Conservation (phyloP, 306 rosid species). For the Dalbergia oliveri region DNA sequence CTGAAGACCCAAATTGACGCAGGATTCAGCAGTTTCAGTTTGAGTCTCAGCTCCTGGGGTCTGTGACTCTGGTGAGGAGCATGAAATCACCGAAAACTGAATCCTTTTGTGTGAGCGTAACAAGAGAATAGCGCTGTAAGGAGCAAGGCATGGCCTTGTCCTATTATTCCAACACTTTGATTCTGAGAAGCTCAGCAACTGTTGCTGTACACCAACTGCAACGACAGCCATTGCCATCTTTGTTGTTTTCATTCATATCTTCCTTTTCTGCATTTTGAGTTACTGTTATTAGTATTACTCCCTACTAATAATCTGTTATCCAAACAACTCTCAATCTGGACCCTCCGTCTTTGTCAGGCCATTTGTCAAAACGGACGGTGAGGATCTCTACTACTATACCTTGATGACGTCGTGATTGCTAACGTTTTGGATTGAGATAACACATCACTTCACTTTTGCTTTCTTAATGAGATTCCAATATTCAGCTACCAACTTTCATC, state of each 20-base stretch:
- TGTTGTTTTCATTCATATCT: constrained; percentile 13
- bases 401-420: no score
- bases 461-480: background rate
- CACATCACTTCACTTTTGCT: no score
- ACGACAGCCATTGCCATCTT: constrained; percentile 67
- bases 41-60: constrained; percentile 67
- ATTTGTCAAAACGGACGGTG: constrained; percentile 30
- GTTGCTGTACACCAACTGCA: constrained; percentile 62
- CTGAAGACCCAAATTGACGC: constrained; percentile 87
- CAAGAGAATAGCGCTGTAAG: constrained; percentile 32
- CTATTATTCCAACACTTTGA: constrained; percentile 40
- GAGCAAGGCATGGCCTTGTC: constrained; percentile 51
- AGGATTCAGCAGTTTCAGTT: constrained; percentile 77
- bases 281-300: background rate
- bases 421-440: no score
- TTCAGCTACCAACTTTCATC: constrained; percentile 5
- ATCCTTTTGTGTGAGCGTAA: constrained; percentile 42
- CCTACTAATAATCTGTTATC: constrained; percentile 43
- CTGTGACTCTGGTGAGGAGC: constrained; percentile 48
- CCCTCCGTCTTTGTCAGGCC: background rate
- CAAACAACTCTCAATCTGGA: constrained; percentile 33
- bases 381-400: constrained; percentile 27
- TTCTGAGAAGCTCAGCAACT: constrained; percentile 61
- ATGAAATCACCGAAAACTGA: constrained; percentile 49
- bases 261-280: constrained; percentile 4